Evolutionary conservation across 441 rosid species (phyloP).

Genomic region (Gossypium trilobum): DNA sequence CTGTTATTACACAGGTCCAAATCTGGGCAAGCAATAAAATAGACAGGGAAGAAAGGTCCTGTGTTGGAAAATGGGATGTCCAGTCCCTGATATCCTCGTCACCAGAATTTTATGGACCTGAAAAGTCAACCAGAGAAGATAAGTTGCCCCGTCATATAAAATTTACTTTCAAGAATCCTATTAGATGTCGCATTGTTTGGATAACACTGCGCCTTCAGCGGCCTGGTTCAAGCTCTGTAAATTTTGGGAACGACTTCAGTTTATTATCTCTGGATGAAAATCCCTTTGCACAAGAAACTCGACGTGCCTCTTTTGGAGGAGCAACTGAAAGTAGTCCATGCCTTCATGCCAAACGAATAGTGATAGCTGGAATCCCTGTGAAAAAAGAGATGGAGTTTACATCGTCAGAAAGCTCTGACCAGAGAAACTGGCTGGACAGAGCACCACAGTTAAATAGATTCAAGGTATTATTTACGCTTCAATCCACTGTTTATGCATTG

Average conservation of each 20-base stretch:
- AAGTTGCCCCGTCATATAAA: slow-evolving; percentile 73
- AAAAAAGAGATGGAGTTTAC: slow-evolving; percentile 34
- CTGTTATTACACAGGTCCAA: slow-evolving; percentile 55
- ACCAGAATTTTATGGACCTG: slow-evolving; percentile 70
- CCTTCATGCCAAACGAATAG: slow-evolving; percentile 77
- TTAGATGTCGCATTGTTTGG: slow-evolving; percentile 88
- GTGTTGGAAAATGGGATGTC: slow-evolving; percentile 91
- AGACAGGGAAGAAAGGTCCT: slow-evolving; percentile 69
- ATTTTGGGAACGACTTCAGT: slow-evolving; percentile 57
- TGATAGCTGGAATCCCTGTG: slow-evolving; percentile 62
- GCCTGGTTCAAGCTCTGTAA: slow-evolving; percentile 79
- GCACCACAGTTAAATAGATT: slow-evolving; percentile 73
- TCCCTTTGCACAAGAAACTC: slow-evolving; percentile 65
- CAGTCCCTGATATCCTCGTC: slow-evolving; percentile 57
- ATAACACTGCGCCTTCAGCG: slow-evolving; percentile 62
- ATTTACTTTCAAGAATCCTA: slow-evolving; percentile 61
- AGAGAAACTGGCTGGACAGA: slow-evolving; percentile 66
- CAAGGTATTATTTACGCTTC: slow-evolving; percentile 44
- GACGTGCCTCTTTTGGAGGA: slow-evolving; percentile 86
- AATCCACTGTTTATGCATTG: slow-evolving; percentile 3
- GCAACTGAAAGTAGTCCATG: slow-evolving; percentile 57
- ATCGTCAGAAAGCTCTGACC: slow-evolving; percentile 45
- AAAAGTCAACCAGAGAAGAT: slow-evolving; percentile 37
- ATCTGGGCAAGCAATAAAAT: slow-evolving; percentile 93
- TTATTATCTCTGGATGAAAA: slow-evolving; percentile 78